A percentile compares a stretch with the other conserved stretches of the same genome.
Evolutionary conservation across 345 rosid genomes (phyloP).

Genomic region (Eucalyptus curtisii): DNA sequence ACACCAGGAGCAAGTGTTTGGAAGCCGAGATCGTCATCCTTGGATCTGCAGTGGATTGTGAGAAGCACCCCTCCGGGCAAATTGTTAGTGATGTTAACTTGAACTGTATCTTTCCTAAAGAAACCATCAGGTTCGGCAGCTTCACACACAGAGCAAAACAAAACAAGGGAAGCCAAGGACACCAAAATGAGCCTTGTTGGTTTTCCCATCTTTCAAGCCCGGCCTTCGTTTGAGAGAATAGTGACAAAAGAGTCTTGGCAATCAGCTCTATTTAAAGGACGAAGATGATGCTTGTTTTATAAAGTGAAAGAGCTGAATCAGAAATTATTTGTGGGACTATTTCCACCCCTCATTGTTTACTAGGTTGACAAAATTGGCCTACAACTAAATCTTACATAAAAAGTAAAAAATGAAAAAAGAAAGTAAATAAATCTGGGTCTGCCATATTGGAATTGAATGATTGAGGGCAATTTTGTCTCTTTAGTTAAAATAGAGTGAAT

Average conservation of each 20-base stretch:
- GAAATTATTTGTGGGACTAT: no score
- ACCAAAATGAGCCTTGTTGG: not conserved
- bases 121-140: not conserved
- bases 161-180: not conserved
- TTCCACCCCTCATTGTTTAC: no score
- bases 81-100: not conserved
- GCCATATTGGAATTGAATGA: no score
- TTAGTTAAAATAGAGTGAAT: no score
- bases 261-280: no score
- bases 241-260: not conserved
- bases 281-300: no score
- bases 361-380: no score
- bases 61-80: not conserved
- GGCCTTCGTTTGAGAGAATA: not conserved
- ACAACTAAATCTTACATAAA: no score
- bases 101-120: not conserved
- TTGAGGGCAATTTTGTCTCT: no score
- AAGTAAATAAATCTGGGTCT: no score
- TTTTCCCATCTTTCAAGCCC: not conserved
- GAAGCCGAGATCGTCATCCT: not conserved
- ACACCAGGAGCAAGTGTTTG: accelerated
- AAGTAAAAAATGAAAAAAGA: no score
- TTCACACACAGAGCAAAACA: not conserved
- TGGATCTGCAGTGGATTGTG: not conserved
- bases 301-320: no score